These are phyloP conservation scores for Termitomyces sp. DNA, from an alignment of 768 basidiomycete genomes.

Conservation along the genomic window DNA sequence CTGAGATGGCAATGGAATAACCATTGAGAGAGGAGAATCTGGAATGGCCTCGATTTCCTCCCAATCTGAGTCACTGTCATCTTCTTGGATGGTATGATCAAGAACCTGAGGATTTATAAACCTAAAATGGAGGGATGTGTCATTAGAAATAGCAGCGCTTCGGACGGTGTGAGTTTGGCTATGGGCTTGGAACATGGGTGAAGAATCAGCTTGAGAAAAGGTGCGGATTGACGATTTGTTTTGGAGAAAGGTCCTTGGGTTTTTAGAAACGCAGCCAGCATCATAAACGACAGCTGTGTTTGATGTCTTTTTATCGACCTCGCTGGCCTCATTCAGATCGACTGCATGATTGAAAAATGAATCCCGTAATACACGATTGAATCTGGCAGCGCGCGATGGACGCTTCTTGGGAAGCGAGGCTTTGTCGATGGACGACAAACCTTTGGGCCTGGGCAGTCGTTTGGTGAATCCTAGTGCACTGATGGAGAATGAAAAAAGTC, in stretches of 20 bases:
- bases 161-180: background rate
- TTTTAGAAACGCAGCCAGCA: constrained; percentile 6
- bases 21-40: constrained; percentile 8
- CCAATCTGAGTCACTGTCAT: constrained; percentile 17
- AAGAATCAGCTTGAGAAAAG: background rate
- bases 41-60: constrained; percentile 16
- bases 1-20: background rate
- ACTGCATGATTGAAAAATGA: constrained; percentile 11
- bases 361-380: constrained; percentile 1
- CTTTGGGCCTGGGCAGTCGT: background rate
- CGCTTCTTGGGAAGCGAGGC: background rate
- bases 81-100: constrained; percentile 1
- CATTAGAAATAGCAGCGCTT: background rate
- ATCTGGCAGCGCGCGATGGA: background rate
- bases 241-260: constrained; percentile 8
- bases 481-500: constrained; percentile 6
- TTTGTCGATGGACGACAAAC: background rate
- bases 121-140: background rate
- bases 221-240: background rate
- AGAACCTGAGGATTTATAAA: background rate
- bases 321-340: background rate
- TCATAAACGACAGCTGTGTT: background rate
- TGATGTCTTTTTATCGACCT: background rate
- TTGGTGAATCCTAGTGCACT: constrained; percentile 4
- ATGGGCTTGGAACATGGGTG: background rate